A percentile compares a stretch with the other conserved stretches of the same genome.
Evolutionary conservation across 768 basidiomycete species (phyloP).

Genomic region (Pisolithus orientalis): DNA sequence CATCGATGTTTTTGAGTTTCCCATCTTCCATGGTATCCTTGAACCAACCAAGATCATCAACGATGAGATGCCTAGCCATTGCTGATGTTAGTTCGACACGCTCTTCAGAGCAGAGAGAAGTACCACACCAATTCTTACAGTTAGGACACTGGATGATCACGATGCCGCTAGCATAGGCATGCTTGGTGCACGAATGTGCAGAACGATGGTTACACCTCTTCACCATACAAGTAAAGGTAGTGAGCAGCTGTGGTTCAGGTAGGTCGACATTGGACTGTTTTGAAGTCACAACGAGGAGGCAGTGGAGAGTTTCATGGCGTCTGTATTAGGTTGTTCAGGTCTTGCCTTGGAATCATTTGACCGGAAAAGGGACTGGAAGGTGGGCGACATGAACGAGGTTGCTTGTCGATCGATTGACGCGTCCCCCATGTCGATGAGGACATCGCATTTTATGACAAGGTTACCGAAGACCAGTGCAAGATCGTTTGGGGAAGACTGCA

Average conservation of each 20-base stretch:
- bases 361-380: conserved; percentile 49
- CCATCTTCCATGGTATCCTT: conserved; percentile 73
- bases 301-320: conserved; percentile 7
- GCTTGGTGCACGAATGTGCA: conserved; percentile 80
- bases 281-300: conserved; percentile 2
- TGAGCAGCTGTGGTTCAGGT: conserved; percentile 56
- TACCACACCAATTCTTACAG: conserved; percentile 75
- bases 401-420: conserved; percentile 3
- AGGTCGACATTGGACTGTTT: conserved; percentile 27
- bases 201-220: conserved; percentile 69
- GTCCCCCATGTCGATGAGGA: no score
- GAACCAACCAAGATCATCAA: conserved; percentile 92
- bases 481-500: no score
- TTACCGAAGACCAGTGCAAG: no score
- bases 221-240: conserved; percentile 87
- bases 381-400: conserved; percentile 20
- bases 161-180: conserved; percentile 81
- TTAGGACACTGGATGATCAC: conserved; percentile 89
- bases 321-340: conserved; percentile 3
- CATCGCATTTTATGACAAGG: no score
- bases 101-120: neutral
- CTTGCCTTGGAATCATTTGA: conserved; percentile 11
- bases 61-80: conserved; percentile 72
- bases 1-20: conserved; percentile 69
- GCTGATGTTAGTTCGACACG: neutral